Conservation (phyloP, 2,329 filamentous ascomycete genomes). For the Chaetomiaceae sp. region DNA sequence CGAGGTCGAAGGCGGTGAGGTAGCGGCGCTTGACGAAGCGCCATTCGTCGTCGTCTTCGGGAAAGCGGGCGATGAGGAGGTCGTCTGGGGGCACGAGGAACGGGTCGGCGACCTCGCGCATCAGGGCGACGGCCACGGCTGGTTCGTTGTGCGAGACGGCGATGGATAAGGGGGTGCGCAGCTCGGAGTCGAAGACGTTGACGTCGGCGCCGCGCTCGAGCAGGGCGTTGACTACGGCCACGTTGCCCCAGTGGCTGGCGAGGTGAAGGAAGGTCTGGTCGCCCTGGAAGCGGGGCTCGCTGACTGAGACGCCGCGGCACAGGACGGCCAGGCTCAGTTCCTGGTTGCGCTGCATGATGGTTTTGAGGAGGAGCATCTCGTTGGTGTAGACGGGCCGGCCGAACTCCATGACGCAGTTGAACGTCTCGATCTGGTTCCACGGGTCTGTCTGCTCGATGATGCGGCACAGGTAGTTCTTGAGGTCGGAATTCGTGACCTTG, state of each 20-base stretch:
- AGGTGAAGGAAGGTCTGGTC: constrained; percentile 25
- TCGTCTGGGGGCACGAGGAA: constrained; percentile 23
- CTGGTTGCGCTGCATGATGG: constrained; percentile 20
- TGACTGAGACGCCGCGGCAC: constrained; percentile 22
- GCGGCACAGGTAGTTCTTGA: constrained; percentile 20
- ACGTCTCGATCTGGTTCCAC: constrained; percentile 24
- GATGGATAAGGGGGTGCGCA: constrained; percentile 23
- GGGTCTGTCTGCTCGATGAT: constrained; percentile 23
- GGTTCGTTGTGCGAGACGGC: constrained; percentile 18
- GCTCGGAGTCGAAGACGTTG: constrained; percentile 24
- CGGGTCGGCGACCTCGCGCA: constrained; percentile 25
- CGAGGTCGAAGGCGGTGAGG: constrained; percentile 24
- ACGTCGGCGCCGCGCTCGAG: constrained; percentile 25
- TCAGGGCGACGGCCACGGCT: constrained; percentile 15
- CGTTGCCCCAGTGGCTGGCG: constrained; percentile 22
- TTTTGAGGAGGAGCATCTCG: constrained; percentile 23
- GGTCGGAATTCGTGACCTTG: constrained; percentile 15
- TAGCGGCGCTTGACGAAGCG: constrained; percentile 17
- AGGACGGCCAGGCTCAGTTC: constrained; percentile 22
- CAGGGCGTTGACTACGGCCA: constrained; percentile 21
- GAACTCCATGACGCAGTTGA: constrained; percentile 22
- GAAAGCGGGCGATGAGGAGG: constrained; percentile 15
- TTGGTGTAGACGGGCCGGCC: constrained; percentile 20
- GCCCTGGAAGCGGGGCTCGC: constrained; percentile 19
- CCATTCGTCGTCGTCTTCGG: constrained; percentile 17